Evolutionary conservation across 345 rosid species (phyloP), one percentile per base, ranked within the genome.

Genomic region (Gossypium rotundifolium): DNA sequence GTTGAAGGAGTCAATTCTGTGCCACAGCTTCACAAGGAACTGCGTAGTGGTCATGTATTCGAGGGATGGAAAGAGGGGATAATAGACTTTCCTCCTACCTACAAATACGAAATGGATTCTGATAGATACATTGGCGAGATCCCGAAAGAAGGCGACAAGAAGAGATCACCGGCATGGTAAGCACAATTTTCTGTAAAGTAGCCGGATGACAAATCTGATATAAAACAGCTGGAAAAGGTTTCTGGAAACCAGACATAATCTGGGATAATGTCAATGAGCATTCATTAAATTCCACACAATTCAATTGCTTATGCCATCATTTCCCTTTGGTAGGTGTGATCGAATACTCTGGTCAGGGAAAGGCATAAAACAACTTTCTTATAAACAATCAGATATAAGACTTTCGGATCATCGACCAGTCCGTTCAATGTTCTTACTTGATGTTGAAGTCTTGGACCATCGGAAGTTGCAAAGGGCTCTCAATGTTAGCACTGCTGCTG

Each of bases 131-230:
- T 89, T 11, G 99, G 99, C 7, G 98, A 91, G 81, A 79, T 68
- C 71, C 83, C 85, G 25, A 90, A 68, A 83, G 99, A 93, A 81
- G 96, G 91, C 65, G 96, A 93, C 79, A 93, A 91, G 89, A 88
- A 74, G 81, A 90, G 98, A 88, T 89, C 99, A 66, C 99, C 99
- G 0, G 99, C 99, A 59, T 96, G 99, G 99, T 95, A 84, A 79
- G 81, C 72, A 29, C 8, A 8, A 49, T 62, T 66, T 11, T 10
- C 64, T 58, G 55, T 11, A n/a, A 64, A 77, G 7, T 52, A 76
- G 48, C 46, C 44, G 59, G 11, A 51, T 29, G 13, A 61, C 0
- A 65, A 20, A 25, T 20, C 59, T 70, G 40, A 68, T 53, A 18
- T 8, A 18, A n/a, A 46, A 46, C n/a, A 6, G 72, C 10, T 69